These are phyloP conservation scores for Calocybe indica DNA, from an alignment of 768 basidiomycete genomes.

Conservation along the genomic window DNA sequence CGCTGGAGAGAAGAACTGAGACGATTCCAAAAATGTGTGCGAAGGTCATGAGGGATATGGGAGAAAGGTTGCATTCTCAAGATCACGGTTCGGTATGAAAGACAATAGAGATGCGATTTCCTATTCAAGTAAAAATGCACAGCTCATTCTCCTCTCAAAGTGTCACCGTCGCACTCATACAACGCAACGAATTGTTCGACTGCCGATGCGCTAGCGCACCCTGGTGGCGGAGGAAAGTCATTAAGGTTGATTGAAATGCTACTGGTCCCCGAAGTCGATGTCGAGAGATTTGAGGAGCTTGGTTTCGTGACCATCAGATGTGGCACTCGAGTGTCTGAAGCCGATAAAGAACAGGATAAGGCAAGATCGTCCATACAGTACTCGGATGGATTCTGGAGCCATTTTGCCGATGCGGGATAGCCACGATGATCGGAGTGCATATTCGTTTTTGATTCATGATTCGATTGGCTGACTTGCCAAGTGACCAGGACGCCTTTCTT, in stretches of 20 bases:
- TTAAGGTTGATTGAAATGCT: conserved; percentile 35
- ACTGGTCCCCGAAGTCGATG: conserved; percentile 29
- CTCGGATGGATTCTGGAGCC: conserved; percentile 4
- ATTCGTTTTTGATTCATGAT: neutral
- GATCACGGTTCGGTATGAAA: neutral
- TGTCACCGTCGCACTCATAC: conserved; percentile 10
- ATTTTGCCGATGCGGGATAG: conserved; percentile 3
- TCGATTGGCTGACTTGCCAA: conserved; percentile 16
- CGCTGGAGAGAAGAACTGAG: conserved; percentile 4
- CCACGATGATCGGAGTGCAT: neutral
- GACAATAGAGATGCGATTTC: conserved; percentile 1
- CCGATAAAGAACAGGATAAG: conserved; percentile 3
- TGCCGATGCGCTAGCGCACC: conserved; percentile 10
- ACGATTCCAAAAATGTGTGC: conserved; percentile 1
- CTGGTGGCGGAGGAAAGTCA: conserved; percentile 42
- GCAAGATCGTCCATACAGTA: conserved; percentile 3
- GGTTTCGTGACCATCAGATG: conserved; percentile 28
- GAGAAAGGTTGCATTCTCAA: neutral
- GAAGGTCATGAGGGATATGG: neutral
- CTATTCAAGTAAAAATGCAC: neutral
- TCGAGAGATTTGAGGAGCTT: conserved; percentile 24
- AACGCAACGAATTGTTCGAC: conserved; percentile 17
- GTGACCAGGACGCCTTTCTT: conserved; percentile 40
- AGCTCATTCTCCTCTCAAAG: neutral
- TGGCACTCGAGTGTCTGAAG: conserved; percentile 13